Conservation (phyloP, 495 filamentous ascomycete genomes). For the Aspergillus sclerotioniger region DNA sequence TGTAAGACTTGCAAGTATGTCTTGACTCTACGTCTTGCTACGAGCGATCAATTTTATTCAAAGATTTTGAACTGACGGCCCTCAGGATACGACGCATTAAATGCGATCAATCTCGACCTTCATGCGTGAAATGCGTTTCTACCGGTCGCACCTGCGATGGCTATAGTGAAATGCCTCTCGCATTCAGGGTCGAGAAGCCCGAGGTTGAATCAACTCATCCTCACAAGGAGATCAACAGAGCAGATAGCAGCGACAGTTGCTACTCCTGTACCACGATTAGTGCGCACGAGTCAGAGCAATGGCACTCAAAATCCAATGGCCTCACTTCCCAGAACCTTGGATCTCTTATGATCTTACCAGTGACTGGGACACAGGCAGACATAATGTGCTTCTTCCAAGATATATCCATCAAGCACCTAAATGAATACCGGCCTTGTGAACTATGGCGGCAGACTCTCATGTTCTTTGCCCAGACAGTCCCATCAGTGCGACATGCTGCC, state of each 20-base stretch:
- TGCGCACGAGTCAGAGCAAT: background rate
- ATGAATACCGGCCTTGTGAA: conserved; percentile 26
- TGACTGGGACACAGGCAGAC: conserved; percentile 21
- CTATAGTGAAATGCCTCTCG: conserved; percentile 13
- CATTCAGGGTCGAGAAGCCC: conserved; percentile 3
- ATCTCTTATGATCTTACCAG: conserved; percentile 10
- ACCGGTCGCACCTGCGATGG: conserved; percentile 11
- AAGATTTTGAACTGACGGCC: conserved; percentile 9
- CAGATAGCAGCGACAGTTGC: conserved; percentile 3
- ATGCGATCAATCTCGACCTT: conserved; percentile 7
- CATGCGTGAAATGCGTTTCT: conserved; percentile 4
- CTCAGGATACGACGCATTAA: conserved; percentile 8
- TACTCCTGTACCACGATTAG: background rate
- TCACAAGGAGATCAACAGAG: conserved; percentile 5
- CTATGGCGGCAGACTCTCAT: conserved; percentile 31
- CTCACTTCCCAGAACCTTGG: conserved; percentile 8
- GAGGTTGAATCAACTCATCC: conserved; percentile 7
- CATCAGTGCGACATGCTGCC: conserved; percentile 31
- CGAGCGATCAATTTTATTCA: conserved; percentile 8
- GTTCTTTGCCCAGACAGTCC: conserved; percentile 32
- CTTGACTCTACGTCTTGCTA: conserved; percentile 9
- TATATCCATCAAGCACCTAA: conserved; percentile 30
- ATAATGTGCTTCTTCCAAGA: conserved; percentile 29
- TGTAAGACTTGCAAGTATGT: conserved; percentile 41
- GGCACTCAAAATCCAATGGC: background rate